phyloP scores from a whole-genome alignment of 2,329 filamentous ascomycete genomes.

The Fusarium ambrosium region DNA sequence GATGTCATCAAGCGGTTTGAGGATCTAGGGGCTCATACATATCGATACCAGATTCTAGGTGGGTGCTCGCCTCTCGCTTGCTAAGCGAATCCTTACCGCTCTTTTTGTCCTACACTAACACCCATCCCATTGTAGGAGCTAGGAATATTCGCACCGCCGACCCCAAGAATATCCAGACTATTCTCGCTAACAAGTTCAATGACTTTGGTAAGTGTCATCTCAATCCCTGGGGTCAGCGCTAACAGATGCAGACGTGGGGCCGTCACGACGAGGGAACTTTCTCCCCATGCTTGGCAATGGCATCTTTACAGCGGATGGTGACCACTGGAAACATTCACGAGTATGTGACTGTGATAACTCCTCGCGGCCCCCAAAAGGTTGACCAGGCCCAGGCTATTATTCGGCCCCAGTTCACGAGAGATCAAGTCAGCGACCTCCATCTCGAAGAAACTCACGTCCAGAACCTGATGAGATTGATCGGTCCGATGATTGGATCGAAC shows the following conservation, averaged over 20 bases:
- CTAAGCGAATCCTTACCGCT: background rate
- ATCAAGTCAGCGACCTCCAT: slow-evolving; percentile 5
- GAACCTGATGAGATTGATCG: background rate
- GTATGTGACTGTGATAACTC: background rate
- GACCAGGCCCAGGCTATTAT: background rate
- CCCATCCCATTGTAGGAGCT: background rate
- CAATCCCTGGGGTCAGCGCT: background rate
- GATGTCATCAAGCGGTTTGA: background rate
- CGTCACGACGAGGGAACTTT: background rate
- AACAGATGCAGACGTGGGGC: background rate
- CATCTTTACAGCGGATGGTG: slow-evolving; percentile 4
- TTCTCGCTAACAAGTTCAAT: slow-evolving; percentile 15
- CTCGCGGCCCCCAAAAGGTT: background rate
- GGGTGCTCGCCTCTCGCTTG: background rate
- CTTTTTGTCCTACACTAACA: background rate
- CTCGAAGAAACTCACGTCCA: slow-evolving; percentile 2
- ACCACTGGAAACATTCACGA: slow-evolving; percentile 12
- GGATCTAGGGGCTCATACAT: background rate
- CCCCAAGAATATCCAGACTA: slow-evolving; percentile 11
- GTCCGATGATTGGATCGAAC: background rate
- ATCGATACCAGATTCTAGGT: background rate
- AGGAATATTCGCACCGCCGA: background rate
- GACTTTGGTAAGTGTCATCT: background rate
- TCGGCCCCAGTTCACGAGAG: slow-evolving; percentile 1
- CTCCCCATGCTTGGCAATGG: slow-evolving; percentile 2